These are phyloP conservation scores for Drechslerella dactyloides DNA, from an alignment of 2,329 filamentous ascomycete genomes.

Conservation along the genomic window DNA sequence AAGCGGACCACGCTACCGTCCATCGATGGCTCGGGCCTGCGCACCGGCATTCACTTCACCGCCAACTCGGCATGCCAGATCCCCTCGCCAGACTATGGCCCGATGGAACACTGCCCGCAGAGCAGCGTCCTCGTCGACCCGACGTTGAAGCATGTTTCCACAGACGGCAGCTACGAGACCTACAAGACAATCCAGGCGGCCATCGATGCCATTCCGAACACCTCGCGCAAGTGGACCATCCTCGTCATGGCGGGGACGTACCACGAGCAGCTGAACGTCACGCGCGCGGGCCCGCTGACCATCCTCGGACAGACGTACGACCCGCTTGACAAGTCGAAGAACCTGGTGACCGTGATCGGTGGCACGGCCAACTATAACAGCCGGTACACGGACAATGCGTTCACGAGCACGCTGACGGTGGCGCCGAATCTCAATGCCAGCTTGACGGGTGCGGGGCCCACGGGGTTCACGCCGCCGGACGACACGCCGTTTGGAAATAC, in stretches of 20 bases:
- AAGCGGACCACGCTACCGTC: conserved; percentile 17
- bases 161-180: conserved; percentile 27
- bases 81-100: conserved; percentile 20
- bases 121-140: conserved; percentile 42
- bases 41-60: conserved; percentile 42
- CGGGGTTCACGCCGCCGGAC: conserved; percentile 67
- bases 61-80: conserved; percentile 46
- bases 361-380: conserved; percentile 32
- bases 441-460: conserved; percentile 68
- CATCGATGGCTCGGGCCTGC: conserved; percentile 22
- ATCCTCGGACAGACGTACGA: conserved; percentile 45
- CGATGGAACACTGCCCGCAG: conserved; percentile 43
- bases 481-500: conserved; percentile 69
- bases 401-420: conserved; percentile 58
- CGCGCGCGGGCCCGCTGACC: conserved; percentile 22
- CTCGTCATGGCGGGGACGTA: conserved; percentile 45
- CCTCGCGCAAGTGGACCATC: conserved; percentile 32
- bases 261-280: conserved; percentile 35
- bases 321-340: conserved; percentile 37
- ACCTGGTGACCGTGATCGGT: conserved; percentile 40
- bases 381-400: conserved; percentile 42
- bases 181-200: conserved; percentile 45
- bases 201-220: conserved; percentile 37
- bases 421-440: conserved; percentile 70
- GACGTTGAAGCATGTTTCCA: conserved; percentile 37